Evolutionary conservation across 805 yeast genomes (phyloP), one percentile per base, ranked within the genome.

Genomic region (Maudiozyma barnettii): DNA sequence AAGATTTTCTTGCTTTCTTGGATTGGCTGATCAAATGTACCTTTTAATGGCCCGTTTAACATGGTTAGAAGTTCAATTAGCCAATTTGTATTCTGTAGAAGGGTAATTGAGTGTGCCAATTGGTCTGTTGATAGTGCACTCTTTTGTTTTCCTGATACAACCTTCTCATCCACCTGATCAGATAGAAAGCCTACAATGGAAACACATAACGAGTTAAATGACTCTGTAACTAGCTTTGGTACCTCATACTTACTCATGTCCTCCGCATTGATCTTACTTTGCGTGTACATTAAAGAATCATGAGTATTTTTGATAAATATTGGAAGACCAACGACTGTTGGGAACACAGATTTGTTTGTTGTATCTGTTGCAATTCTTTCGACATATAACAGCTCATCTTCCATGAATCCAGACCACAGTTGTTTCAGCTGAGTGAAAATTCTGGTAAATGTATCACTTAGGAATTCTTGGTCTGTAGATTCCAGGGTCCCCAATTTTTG

Each of bases 401-500:
- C 76, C 21, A 82, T 63, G 51, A 76, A 78, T 51, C 75, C 76
- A 18, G 66, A 65, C 95, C 95, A 87, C 16, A 70, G 68, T 33
- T 63, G 64, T 38, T 65, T 66, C 40, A 79, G 67, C 58, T 75
- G 76, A 26, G 78, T 78, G n/a, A 69, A 65, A 5, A 80, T 53
- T 50, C 76, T 77, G 30, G 69, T 70, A 51, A 82, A 68, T 45
- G 74, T 68, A 37, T 73, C 70, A 49, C 76, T 67, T 19, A 75
- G 65, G 54, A 74, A 86, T 52, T 85, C 95, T 57, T 82, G 89
- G 59, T 78, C 76, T 1, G 82, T 69, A 8, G 76, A 65, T 9
- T 73, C 73, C 18, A 71, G 58, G 10, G 55, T 58, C 21, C 54
- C 55, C 5, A 67, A 61, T 22, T 64, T 54, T 7, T 52, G 47